These are phyloP conservation scores for Oxytropis ochrocephala DNA, from an alignment of 306 rosid species.

Conservation along the genomic window DNA sequence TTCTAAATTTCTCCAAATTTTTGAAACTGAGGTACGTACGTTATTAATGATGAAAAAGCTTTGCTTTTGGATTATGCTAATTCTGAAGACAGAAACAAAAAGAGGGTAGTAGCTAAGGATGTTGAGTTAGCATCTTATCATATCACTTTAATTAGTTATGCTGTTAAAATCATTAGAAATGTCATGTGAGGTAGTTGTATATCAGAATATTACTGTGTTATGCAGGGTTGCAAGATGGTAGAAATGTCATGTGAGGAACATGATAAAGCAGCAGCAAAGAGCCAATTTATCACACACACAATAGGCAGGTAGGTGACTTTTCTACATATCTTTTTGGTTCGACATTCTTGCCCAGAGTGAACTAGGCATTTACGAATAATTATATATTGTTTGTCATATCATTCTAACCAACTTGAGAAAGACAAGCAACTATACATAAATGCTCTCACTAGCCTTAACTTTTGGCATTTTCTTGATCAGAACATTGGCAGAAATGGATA, in stretches of 20 bases:
- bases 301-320: slow-evolving; percentile 48
- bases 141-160: background rate
- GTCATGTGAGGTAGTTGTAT: background rate
- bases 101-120: background rate
- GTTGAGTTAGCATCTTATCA: background rate
- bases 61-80: background rate
- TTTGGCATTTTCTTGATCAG: slow-evolving; percentile 18
- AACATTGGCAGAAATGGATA: slow-evolving; percentile 45
- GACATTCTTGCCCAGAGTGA: no score
- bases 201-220: background rate
- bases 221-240: slow-evolving; percentile 62
- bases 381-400: no score
- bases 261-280: slow-evolving; percentile 55
- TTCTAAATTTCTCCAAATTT: slow-evolving; percentile 47
- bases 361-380: no score
- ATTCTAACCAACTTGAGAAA: background rate
- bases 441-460: background rate
- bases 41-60: background rate
- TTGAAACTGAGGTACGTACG: slow-evolving; percentile 37
- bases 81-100: slow-evolving; percentile 1
- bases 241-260: slow-evolving; percentile 63
- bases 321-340: background rate
- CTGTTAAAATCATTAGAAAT: background rate
- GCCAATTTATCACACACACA: slow-evolving; percentile 62
- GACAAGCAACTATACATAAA: background rate